A percentile compares a stretch with the other conserved stretches of the same genome.
phyloP scores from a whole-genome alignment of 139 green algal genomes.

The Nannochloris sp. region DNA sequence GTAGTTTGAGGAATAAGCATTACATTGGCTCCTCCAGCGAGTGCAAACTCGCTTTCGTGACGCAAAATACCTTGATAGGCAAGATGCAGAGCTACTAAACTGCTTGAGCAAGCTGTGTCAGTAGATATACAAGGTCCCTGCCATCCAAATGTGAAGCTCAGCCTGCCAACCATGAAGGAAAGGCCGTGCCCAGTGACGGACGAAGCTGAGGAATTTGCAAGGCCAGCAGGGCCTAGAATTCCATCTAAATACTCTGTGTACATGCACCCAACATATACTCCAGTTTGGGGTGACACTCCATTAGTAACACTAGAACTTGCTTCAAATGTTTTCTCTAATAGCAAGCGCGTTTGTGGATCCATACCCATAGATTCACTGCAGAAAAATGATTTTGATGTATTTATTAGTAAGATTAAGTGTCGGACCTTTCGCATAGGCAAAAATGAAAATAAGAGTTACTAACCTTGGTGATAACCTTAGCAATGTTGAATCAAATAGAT shows the following conservation, averaged over 20 bases:
- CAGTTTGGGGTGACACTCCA: background rate
- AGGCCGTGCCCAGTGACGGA: slow-evolving; percentile 24
- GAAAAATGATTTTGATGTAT: too few relatives aligned
- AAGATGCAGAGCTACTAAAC: slow-evolving; percentile 32
- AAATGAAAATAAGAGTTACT: background rate
- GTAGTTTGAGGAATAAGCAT: slow-evolving; percentile 52
- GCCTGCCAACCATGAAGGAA: slow-evolving; percentile 32
- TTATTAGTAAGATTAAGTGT: background rate
- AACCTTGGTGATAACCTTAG: slow-evolving; percentile 7
- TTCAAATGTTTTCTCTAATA: slow-evolving; percentile 27
- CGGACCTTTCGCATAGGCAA: background rate
- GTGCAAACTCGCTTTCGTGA: slow-evolving; percentile 9
- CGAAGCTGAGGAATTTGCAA: slow-evolving; percentile 4
- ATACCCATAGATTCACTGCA: slow-evolving; percentile 35
- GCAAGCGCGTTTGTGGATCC: slow-evolving; percentile 72
- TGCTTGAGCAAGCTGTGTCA: slow-evolving; percentile 46
- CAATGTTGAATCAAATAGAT: slow-evolving; percentile 40
- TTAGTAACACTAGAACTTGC: background rate
- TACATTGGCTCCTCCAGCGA: slow-evolving; percentile 66
- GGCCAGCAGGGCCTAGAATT: slow-evolving; percentile 15
- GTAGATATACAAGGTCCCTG: slow-evolving; percentile 28
- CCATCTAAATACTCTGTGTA: slow-evolving; percentile 16
- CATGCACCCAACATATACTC: slow-evolving; percentile 44
- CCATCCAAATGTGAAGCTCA: slow-evolving; percentile 43
- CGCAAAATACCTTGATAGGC: background rate